phyloP scores from a whole-genome alignment of 106 monocot species.

The Dactylorhiza incarnata region DNA sequence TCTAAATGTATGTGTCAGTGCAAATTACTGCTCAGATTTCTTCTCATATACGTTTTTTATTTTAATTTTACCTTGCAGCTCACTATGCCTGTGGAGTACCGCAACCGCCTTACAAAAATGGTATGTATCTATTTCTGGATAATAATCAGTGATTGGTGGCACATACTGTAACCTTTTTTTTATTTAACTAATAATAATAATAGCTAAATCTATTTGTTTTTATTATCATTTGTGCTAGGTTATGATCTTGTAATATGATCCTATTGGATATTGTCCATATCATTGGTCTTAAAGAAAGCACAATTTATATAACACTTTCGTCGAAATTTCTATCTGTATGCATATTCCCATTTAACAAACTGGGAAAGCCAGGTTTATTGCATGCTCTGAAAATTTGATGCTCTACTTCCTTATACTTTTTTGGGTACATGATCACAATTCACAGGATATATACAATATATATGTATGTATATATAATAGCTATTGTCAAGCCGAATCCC shows the following conservation, averaged over 20 bases:
- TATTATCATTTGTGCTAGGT: not conserved
- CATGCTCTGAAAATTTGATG: not conserved
- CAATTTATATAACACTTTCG: not conserved
- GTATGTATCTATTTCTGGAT: slow-evolving; percentile 16
- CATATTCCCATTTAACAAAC: not conserved
- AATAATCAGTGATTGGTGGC: not conserved
- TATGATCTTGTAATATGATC: not conserved
- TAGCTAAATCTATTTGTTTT: not conserved
- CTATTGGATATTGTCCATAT: not conserved
- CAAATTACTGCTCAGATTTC: not conserved
- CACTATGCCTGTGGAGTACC: slow-evolving; percentile 46
- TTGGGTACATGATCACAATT: not conserved
- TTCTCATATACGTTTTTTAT: not conserved
- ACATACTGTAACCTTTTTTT: not conserved
- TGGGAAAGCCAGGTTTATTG: not conserved
- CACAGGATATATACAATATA: not conserved
- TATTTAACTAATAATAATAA: not conserved
- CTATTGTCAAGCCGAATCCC: no score
- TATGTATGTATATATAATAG: no score
- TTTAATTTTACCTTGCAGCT: slow-evolving; percentile 30
- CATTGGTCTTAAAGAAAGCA: not conserved
- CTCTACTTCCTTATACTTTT: not conserved
- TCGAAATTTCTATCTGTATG: not conserved
- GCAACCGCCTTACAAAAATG: slow-evolving; percentile 58
- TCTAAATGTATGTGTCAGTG: not conserved